phyloP scores from a whole-genome alignment of 345 rosid genomes.

The Eucalyptus brandiana region DNA sequence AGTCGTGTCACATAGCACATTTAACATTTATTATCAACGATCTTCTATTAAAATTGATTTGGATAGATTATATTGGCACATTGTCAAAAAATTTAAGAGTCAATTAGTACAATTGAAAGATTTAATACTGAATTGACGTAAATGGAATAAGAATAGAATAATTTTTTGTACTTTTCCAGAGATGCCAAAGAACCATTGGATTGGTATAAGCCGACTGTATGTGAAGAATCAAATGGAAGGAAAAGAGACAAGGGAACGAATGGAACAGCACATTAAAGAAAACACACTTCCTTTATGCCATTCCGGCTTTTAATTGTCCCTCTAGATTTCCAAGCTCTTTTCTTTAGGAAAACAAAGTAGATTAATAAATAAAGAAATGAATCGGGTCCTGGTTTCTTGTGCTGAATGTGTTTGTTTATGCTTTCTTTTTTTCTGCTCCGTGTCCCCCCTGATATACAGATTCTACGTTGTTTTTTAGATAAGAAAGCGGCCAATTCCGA shows the following conservation, averaged over 20 bases:
- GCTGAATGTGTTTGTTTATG: slow-evolving; percentile 34
- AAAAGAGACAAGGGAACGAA: neutral
- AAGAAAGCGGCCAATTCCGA: neutral
- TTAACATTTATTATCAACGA: too few species aligned
- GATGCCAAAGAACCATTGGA: neutral
- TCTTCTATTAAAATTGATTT: too few species aligned
- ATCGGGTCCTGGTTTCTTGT: slow-evolving; percentile 22
- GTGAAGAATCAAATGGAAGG: slow-evolving; percentile 2
- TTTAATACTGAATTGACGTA: too few species aligned
- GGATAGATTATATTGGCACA: too few species aligned
- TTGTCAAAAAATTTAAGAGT: too few species aligned
- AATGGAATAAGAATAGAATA: too few species aligned
- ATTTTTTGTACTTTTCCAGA: too few species aligned
- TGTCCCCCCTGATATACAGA: neutral
- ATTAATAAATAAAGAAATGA: neutral
- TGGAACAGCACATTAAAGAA: slow-evolving; percentile 5
- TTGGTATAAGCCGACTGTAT: slow-evolving; percentile 1
- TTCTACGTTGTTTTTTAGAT: neutral
- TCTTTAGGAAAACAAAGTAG: slow-evolving; percentile 18
- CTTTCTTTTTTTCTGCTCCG: slow-evolving; percentile 21
- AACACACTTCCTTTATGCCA: neutral
- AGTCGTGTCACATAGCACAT: too few species aligned
- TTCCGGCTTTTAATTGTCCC: too few species aligned
- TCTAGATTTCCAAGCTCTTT: slow-evolving; percentile 29
- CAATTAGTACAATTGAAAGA: too few species aligned